Percentiles rank a stretch among this genome's conserved stretches.
phyloP scores from a whole-genome alignment of 805 yeast species.

The Schizosaccharomyces lindneri region DNA sequence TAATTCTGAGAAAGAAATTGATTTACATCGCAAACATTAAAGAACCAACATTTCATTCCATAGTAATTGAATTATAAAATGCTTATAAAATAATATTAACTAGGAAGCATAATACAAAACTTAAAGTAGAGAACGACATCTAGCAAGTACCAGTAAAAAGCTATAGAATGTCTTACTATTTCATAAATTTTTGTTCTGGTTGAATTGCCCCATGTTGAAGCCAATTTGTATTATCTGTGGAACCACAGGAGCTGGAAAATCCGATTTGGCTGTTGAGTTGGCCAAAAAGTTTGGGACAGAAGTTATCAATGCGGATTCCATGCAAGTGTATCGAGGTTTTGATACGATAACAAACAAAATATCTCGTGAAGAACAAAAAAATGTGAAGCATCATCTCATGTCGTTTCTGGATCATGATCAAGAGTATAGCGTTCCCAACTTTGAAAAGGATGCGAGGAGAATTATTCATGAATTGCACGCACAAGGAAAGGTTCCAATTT shows the following conservation, averaged over 20 bases:
- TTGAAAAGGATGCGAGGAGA: conserved; percentile 41
- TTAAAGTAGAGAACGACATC: no score
- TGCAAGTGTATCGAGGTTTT: conserved; percentile 66
- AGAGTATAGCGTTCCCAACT: conserved; percentile 59
- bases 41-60: no score
- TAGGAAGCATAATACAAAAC: no score
- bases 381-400: conserved; percentile 66
- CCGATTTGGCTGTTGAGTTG: conserved; percentile 42
- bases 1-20: no score
- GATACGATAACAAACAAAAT: conserved; percentile 80
- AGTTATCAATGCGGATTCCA: conserved; percentile 82
- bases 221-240: neutral
- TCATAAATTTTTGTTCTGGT: neutral
- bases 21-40: no score
- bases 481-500: conserved; percentile 53
- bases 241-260: neutral
- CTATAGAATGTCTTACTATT: neutral
- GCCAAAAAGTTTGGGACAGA: conserved; percentile 66
- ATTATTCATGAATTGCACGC: conserved; percentile 29
- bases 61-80: no score
- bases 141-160: no score
- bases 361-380: conserved; percentile 51
- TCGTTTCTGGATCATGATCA: conserved; percentile 35
- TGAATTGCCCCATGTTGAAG: neutral
- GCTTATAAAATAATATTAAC: no score